Evolutionary conservation across 441 rosid genomes (phyloP).

Genomic region (Gossypium schwendimanii): DNA sequence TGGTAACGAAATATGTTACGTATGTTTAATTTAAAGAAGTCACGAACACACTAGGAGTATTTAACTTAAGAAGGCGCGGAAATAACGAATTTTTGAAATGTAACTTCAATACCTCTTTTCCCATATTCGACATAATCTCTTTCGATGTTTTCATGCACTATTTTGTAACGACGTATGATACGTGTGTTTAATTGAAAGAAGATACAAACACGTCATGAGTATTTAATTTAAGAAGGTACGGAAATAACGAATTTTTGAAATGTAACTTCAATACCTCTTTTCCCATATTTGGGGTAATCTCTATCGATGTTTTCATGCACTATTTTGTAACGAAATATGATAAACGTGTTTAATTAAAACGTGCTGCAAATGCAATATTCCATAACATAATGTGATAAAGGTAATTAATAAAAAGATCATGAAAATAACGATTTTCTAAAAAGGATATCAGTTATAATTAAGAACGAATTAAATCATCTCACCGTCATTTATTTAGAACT

Average conservation of each 20-base stretch:
- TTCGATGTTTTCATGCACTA: neutral
- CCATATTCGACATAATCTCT: neutral
- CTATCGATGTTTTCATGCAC: neutral
- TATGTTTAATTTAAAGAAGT: no score
- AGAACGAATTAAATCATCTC: no score
- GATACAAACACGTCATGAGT: no score
- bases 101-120: neutral
- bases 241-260: no score
- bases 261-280: neutral
- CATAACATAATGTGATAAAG: no score
- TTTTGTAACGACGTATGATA: neutral
- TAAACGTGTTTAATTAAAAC: neutral
- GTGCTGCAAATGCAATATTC: no score
- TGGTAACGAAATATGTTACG: neutral
- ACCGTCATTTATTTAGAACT: no score
- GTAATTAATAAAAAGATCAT: no score
- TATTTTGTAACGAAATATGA: neutral
- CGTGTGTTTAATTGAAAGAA: neutral
- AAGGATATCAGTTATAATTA: no score
- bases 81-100: neutral
- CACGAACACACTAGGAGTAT: no score
- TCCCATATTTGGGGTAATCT: neutral
- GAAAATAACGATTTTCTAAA: no score
- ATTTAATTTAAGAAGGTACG: neutral
- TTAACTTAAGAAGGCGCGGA: no score